These are phyloP conservation scores for Paracorniculantispora psalliotae DNA, from an alignment of 2,329 filamentous ascomycete species.

Conservation along the genomic window DNA sequence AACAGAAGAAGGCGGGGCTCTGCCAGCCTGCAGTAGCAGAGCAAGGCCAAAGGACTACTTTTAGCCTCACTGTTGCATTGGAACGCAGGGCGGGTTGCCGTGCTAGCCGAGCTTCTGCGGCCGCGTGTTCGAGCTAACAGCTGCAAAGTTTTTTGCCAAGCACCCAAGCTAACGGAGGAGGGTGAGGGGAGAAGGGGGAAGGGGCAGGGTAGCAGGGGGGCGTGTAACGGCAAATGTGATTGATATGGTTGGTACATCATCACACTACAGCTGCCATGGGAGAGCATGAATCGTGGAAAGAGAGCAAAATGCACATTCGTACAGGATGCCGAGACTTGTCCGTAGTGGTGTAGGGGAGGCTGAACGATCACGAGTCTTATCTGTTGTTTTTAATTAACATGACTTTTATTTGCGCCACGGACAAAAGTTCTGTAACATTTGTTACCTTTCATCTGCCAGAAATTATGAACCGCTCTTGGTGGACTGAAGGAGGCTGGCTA, in stretches of 20 bases:
- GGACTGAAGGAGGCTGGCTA: not conserved
- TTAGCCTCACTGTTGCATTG: not conserved
- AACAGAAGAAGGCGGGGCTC: no score
- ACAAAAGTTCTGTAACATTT: not conserved
- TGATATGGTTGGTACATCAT: not conserved
- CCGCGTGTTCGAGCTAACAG: not conserved
- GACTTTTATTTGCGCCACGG: not conserved
- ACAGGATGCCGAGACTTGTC: constrained; percentile 5
- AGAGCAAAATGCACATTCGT: not conserved
- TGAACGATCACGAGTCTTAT: not conserved
- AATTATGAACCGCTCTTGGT: no score
- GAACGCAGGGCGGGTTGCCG: not conserved
- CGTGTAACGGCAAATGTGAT: not conserved
- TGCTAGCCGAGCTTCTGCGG: not conserved
- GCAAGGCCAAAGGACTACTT: no score
- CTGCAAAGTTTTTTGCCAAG: not conserved
- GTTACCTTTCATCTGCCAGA: no score
- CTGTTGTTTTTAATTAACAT: not conserved
- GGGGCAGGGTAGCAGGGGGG: no score
- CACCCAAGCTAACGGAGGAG: not conserved
- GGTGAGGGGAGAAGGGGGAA: no score
- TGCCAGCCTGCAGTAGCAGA: not conserved
- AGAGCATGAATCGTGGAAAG: not conserved
- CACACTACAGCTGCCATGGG: not conserved
- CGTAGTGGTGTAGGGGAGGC: not conserved